Evolutionary conservation across 768 basidiomycete genomes (phyloP).

Genomic region (Tulasnella sp.): DNA sequence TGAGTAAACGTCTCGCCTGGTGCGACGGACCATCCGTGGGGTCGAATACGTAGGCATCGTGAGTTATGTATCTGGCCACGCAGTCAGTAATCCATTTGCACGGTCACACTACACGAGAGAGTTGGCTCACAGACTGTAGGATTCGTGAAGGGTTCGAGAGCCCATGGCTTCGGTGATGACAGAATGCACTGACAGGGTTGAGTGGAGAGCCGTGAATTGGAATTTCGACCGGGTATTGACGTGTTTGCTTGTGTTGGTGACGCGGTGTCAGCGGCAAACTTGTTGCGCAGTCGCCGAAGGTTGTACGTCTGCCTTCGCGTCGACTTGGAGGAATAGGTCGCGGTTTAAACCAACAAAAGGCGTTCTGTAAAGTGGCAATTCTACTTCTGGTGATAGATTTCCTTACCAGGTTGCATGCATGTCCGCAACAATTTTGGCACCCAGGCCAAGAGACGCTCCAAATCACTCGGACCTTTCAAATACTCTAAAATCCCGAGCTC

Average conservation of each 20-base stretch:
- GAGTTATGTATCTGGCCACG: slow-evolving; percentile 37
- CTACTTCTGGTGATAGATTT: too few relatives aligned
- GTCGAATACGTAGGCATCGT: slow-evolving; percentile 40
- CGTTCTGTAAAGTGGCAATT: too few relatives aligned
- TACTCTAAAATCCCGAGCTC: too few relatives aligned
- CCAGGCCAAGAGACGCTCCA: too few relatives aligned
- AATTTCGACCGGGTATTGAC: slow-evolving; percentile 12
- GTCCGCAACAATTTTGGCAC: too few relatives aligned
- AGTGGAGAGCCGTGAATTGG: slow-evolving; percentile 3
- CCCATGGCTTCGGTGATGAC: neutral
- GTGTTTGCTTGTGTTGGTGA: slow-evolving; percentile 3
- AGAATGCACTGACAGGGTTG: neutral
- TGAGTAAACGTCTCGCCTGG: slow-evolving; percentile 43
- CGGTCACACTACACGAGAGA: neutral
- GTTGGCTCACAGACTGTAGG: slow-evolving; percentile 15
- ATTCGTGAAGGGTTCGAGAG: slow-evolving; percentile 19
- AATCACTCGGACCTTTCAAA: too few relatives aligned
- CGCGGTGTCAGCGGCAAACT: too few relatives aligned
- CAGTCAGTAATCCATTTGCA: neutral
- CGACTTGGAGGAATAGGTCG: too few relatives aligned
- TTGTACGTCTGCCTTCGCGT: too few relatives aligned
- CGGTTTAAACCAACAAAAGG: too few relatives aligned
- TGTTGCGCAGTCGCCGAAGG: too few relatives aligned
- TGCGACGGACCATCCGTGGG: slow-evolving; percentile 38
- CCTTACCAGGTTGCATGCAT: too few relatives aligned